These are phyloP conservation scores for Boletus subparvulus DNA, from an alignment of 768 basidiomycete species.

Conservation along the genomic window DNA sequence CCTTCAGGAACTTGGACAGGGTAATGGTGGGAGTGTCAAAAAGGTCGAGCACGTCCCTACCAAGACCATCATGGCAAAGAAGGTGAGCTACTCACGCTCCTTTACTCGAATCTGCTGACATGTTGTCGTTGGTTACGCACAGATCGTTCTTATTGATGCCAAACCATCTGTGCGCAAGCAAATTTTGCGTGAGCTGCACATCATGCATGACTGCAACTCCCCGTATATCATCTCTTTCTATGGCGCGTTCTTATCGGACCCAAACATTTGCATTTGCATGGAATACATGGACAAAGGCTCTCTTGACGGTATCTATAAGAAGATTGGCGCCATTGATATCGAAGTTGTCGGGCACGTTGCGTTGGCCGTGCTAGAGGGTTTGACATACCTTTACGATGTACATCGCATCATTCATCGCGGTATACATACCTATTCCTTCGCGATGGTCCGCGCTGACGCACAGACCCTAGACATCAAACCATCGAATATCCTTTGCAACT, in stretches of 20 bases:
- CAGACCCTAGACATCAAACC: slow-evolving; percentile 87
- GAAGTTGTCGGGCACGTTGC: slow-evolving; percentile 92
- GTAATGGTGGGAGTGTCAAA: slow-evolving; percentile 97
- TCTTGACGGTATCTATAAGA: slow-evolving; percentile 94
- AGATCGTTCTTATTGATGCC: slow-evolving; percentile 96
- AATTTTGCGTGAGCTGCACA: slow-evolving; percentile 95
- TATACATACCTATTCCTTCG: slow-evolving; percentile 39
- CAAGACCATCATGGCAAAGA: slow-evolving; percentile 95
- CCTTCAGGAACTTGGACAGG: slow-evolving; percentile 87
- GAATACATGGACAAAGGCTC: slow-evolving; percentile 95
- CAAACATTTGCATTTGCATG: slow-evolving; percentile 99
- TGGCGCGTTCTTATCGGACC: slow-evolving; percentile 94
- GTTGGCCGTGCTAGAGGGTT: slow-evolving; percentile 89
- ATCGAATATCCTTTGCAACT: slow-evolving; percentile 95
- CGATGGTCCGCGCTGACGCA: slow-evolving; percentile 17
- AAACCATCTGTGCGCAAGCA: slow-evolving; percentile 97
- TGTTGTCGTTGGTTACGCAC: neutral
- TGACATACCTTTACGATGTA: slow-evolving; percentile 96
- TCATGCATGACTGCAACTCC: slow-evolving; percentile 97
- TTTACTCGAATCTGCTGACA: neutral
- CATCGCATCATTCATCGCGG: slow-evolving; percentile 99
- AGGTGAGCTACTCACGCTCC: slow-evolving; percentile 52
- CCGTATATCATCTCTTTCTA: slow-evolving; percentile 95
- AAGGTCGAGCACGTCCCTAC: slow-evolving; percentile 92
- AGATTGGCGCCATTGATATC: slow-evolving; percentile 90